Conservation (phyloP, 148 eudicot genomes). For the Heliamphora exappendiculata region DNA sequence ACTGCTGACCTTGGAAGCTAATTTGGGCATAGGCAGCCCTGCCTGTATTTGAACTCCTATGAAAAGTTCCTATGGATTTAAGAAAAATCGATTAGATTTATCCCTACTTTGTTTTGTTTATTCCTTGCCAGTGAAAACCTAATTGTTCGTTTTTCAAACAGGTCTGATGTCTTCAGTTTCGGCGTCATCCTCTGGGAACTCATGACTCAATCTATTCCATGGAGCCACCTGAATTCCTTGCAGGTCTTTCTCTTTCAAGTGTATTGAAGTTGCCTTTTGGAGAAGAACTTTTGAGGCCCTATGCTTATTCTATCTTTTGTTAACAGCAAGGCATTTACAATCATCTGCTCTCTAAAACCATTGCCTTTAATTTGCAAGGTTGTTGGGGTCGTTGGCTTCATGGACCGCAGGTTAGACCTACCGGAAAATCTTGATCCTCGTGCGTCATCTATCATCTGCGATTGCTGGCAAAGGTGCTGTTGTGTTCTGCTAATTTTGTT, state of each 20-base stretch:
- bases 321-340: not conserved
- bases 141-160: no score
- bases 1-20: slow-evolving; percentile 3
- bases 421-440: slow-evolving; percentile 71
- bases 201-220: slow-evolving; percentile 83
- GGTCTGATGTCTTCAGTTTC: slow-evolving; percentile 92
- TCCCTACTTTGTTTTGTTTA: no score
- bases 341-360: slow-evolving; percentile 5
- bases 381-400: slow-evolving; percentile 90
- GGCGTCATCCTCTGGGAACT: slow-evolving; percentile 97
- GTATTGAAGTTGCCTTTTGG: no score
- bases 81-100: no score
- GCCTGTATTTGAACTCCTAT: no score
- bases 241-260: slow-evolving; percentile 44
- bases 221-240: slow-evolving; percentile 95
- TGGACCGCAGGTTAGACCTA: slow-evolving; percentile 81
- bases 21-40: no score
- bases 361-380: slow-evolving; percentile 41
- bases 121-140: no score
- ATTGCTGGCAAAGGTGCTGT: slow-evolving; percentile 72
- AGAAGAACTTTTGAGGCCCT: no score
- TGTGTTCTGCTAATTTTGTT: not conserved
- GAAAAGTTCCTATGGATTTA: no score
- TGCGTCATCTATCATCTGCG: slow-evolving; percentile 67
- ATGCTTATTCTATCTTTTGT: not conserved